These are phyloP conservation scores for Stachybotrys elegans DNA, from an alignment of 2,329 filamentous ascomycete genomes.

Conservation along the genomic window DNA sequence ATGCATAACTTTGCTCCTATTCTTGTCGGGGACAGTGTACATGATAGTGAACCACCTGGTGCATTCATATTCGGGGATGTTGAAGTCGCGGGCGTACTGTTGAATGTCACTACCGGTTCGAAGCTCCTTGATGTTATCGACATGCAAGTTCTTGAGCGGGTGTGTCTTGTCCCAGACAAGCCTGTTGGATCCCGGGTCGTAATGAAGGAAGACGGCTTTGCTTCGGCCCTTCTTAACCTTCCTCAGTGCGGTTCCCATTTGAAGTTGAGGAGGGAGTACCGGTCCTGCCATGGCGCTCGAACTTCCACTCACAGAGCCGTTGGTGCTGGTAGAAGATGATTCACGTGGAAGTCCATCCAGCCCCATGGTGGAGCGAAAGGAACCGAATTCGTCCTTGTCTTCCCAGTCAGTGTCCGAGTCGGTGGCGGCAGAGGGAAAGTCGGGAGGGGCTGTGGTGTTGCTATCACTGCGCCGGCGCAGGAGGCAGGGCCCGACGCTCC, in stretches of 20 bases:
- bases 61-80: constrained; percentile 62
- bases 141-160: constrained; percentile 79
- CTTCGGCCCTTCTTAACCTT: constrained; percentile 79
- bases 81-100: constrained; percentile 83
- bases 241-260: constrained; percentile 70
- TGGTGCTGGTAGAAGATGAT: constrained; percentile 42
- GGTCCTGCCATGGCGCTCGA: constrained; percentile 53
- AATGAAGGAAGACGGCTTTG: constrained; percentile 64
- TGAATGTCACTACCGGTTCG: constrained; percentile 77
- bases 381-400: constrained; percentile 38
- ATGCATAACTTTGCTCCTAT: constrained; percentile 83
- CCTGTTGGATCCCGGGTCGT: constrained; percentile 79
- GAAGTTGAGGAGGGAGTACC: constrained; percentile 69
- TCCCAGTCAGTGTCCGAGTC: constrained; percentile 57
- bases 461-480: constrained; percentile 86
- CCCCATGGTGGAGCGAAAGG: constrained; percentile 30
- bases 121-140: constrained; percentile 93
- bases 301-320: constrained; percentile 40
- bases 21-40: constrained; percentile 72
- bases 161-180: constrained; percentile 81
- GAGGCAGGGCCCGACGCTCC: constrained; percentile 84
- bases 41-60: constrained; percentile 84
- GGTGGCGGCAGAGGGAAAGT: constrained; percentile 32
- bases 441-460: constrained; percentile 63
- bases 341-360: constrained; percentile 40